Percentiles rank a stretch among this genome's conserved stretches.
Conservation (phyloP, 1,284 basidiomycete species). For the Ceratobasidium sp. region DNA sequence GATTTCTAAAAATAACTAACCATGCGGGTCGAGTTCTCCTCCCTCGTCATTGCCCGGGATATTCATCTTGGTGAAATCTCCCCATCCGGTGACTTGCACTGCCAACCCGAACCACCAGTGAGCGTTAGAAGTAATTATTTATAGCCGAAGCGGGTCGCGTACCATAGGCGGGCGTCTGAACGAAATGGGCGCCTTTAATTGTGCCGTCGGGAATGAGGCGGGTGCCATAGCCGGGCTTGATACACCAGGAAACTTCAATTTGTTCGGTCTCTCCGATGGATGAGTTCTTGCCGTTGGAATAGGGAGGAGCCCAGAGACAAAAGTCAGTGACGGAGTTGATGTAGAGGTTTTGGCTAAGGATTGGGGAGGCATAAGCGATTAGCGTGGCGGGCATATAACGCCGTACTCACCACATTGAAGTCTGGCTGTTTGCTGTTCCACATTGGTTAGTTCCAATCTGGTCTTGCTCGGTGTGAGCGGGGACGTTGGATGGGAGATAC, state of each 20-base stretch:
- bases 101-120: conserved; percentile 39
- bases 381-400: conserved; percentile 46
- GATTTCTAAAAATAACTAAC: neutral
- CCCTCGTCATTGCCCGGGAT: conserved; percentile 53
- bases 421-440: conserved; percentile 54
- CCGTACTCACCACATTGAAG: conserved; percentile 52
- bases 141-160: conserved; percentile 43
- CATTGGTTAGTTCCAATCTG: conserved; percentile 56
- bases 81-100: conserved; percentile 50
- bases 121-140: conserved; percentile 49
- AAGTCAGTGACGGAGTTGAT: conserved; percentile 52
- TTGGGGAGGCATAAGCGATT: conserved; percentile 7
- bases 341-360: conserved; percentile 45
- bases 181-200: conserved; percentile 61
- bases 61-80: conserved; percentile 56
- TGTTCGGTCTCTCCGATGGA: conserved; percentile 56
- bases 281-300: conserved; percentile 45
- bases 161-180: conserved; percentile 57
- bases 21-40: conserved; percentile 52
- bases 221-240: conserved; percentile 58
- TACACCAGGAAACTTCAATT: conserved; percentile 56
- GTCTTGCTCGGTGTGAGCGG: conserved; percentile 53
- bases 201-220: conserved; percentile 62
- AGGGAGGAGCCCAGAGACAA: conserved; percentile 48
- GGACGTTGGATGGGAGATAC: conserved; percentile 47